Evolutionary conservation across 208 protist species (phyloP).

Genomic region (Acanthamoeba culbertsoni): DNA sequence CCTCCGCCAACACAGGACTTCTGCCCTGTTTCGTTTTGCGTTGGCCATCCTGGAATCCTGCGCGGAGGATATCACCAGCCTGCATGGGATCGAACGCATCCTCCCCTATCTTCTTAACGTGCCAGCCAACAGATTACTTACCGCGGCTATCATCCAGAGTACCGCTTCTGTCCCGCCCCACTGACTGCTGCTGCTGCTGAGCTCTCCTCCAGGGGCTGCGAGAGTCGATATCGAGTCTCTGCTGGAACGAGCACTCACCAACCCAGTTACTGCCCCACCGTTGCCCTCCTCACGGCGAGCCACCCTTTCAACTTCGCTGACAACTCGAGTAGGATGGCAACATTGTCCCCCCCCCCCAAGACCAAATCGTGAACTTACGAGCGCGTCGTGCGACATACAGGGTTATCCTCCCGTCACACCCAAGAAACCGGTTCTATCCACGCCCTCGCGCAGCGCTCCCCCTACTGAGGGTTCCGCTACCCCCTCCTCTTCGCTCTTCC

Average conservation of each 20-base stretch:
- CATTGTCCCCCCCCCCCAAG: no score
- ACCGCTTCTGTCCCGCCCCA: neutral
- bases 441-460: neutral
- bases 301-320: no score
- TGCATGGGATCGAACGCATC: neutral
- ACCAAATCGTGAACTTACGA: no score
- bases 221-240: neutral
- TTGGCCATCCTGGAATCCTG: neutral
- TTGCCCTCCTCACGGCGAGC: no score
- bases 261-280: no score
- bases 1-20: neutral
- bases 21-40: neutral
- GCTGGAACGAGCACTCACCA: neutral
- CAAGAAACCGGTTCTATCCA: neutral
- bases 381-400: no score
- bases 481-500: neutral
- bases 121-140: neutral
- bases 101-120: slow-evolving; percentile 14
- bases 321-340: no score
- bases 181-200: no score
- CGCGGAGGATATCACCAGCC: neutral
- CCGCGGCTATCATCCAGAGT: neutral
- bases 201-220: neutral
- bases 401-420: neutral
- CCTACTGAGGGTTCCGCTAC: neutral